Conservation (phyloP, 2,329 filamentous ascomycete genomes). For the Cordyceps cicadae region DNA sequence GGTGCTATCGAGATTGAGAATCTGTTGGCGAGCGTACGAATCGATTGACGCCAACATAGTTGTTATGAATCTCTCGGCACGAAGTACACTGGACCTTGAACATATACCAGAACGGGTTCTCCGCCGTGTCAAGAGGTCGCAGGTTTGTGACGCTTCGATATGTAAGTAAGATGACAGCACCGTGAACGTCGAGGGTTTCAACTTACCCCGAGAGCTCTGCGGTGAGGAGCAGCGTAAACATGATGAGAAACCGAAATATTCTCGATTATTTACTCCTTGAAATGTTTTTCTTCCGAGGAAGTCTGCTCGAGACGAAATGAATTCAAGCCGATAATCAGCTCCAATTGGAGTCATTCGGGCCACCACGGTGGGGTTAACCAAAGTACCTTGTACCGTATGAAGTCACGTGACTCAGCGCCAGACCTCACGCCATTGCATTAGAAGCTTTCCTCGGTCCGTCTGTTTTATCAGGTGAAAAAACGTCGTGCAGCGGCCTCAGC, state of each 20-base stretch:
- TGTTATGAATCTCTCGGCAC: slow-evolving; percentile 83
- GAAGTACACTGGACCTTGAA: slow-evolving; percentile 99
- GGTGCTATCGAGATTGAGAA: not conserved
- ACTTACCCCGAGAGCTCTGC: slow-evolving; percentile 63
- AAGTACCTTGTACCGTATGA: not conserved
- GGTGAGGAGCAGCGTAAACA: slow-evolving; percentile 59
- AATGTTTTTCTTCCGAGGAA: not conserved
- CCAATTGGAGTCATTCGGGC: not conserved
- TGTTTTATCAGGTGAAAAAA: not conserved
- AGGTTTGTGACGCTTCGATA: slow-evolving; percentile 73
- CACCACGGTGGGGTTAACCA: not conserved
- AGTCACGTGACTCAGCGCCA: not conserved
- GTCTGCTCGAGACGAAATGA: not conserved
- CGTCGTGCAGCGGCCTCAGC: not conserved
- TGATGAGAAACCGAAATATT: slow-evolving; percentile 25
- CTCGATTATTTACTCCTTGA: not conserved
- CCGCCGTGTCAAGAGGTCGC: slow-evolving; percentile 71
- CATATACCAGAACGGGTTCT: slow-evolving; percentile 87
- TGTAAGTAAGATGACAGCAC: slow-evolving; percentile 4
- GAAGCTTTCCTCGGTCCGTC: slow-evolving; percentile 4
- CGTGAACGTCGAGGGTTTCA: too few relatives aligned
- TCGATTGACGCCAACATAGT: slow-evolving; percentile 76
- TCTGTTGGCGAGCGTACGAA: slow-evolving; percentile 54
- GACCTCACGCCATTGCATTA: slow-evolving; percentile 1
- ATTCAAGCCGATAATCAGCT: not conserved